A percentile compares a stretch with the other conserved stretches of the same genome.
These are phyloP conservation scores for Cornus florida DNA, from an alignment of 148 eudicot genomes.

Conservation along the genomic window DNA sequence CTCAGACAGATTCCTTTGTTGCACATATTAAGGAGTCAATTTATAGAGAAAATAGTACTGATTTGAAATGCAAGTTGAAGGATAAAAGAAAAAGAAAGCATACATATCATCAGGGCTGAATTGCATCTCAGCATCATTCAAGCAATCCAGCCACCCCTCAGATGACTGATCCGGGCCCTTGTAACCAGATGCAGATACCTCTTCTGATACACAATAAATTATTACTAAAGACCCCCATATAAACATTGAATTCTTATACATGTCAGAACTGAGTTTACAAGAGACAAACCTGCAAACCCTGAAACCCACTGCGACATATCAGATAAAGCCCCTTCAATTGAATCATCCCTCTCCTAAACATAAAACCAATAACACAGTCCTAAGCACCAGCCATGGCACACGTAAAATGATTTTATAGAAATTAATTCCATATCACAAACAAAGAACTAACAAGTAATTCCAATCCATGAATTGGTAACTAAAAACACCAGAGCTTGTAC, in stretches of 20 bases:
- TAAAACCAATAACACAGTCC: not conserved
- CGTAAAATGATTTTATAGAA: conserved; percentile 3
- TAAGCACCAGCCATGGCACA: conserved; percentile 2
- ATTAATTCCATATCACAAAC: conserved; percentile 5
- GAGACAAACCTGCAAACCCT: conserved; percentile 53
- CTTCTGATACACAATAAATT: conserved; percentile 31
- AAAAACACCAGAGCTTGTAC: not conserved
- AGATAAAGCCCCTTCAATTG: conserved; percentile 44
- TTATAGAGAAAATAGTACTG: not conserved
- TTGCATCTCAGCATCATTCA: conserved; percentile 58
- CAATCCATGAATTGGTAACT: not conserved
- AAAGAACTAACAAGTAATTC: not conserved
- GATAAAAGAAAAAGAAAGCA: not conserved
- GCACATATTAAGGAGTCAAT: conserved; percentile 1
- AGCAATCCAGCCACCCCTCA: conserved; percentile 78
- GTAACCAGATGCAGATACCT: conserved; percentile 33
- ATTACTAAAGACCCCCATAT: not conserved
- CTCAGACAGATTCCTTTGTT: conserved; percentile 31
- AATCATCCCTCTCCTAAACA: conserved; percentile 47
- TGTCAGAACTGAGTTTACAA: not conserved
- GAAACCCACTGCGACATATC: conserved; percentile 59
- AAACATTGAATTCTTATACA: not conserved
- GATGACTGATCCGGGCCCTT: conserved; percentile 52
- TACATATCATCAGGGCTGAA: conserved; percentile 58
- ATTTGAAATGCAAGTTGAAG: not conserved